Conservation (phyloP, 2,329 filamentous ascomycete species). For the Ophioceras dolichostomum region DNA sequence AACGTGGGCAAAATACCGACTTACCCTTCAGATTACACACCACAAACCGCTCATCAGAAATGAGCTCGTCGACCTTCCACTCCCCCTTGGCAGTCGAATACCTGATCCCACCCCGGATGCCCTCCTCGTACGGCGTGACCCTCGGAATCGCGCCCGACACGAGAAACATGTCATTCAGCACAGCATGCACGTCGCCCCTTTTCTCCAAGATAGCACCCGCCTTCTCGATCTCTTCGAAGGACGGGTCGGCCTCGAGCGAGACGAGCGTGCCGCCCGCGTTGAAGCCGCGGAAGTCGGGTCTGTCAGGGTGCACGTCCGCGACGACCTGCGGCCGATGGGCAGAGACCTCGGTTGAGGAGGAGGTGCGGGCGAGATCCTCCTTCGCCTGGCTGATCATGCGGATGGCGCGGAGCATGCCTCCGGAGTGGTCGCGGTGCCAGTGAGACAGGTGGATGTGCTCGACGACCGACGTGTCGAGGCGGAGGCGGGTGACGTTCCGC, state of each 20-base stretch:
- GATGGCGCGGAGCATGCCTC: conserved; percentile 36
- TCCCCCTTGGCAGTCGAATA: conserved; percentile 22
- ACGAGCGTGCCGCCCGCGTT: conserved; percentile 23
- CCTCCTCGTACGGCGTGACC: conserved; percentile 33
- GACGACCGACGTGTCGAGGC: conserved; percentile 25
- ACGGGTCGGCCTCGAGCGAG: conserved; percentile 39
- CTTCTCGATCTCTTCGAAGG: conserved; percentile 30
- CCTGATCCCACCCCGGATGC: conserved; percentile 29
- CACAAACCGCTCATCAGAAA: conserved; percentile 39
- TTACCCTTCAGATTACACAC: conserved; percentile 38
- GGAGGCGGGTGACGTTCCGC: conserved; percentile 31
- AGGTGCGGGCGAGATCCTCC: conserved; percentile 4
- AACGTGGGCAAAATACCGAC: no score
- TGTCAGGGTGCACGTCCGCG: conserved; percentile 38
- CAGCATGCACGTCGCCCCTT: conserved; percentile 25
- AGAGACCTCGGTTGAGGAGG: no score
- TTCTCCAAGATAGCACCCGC: conserved; percentile 27
- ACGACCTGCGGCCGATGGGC: no score
- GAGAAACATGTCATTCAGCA: conserved; percentile 36
- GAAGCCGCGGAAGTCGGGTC: conserved; percentile 37
- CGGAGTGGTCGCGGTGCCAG: conserved; percentile 44
- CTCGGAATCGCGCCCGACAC: conserved; percentile 41
- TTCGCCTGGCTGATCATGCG: conserved; percentile 30
- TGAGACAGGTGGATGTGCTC: conserved; percentile 37
- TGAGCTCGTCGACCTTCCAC: conserved; percentile 36